A percentile compares a stretch with the other conserved stretches of the same genome.
phyloP scores from a whole-genome alignment of 176 grass and related monocot species.

The Pontederia crassipes region DNA sequence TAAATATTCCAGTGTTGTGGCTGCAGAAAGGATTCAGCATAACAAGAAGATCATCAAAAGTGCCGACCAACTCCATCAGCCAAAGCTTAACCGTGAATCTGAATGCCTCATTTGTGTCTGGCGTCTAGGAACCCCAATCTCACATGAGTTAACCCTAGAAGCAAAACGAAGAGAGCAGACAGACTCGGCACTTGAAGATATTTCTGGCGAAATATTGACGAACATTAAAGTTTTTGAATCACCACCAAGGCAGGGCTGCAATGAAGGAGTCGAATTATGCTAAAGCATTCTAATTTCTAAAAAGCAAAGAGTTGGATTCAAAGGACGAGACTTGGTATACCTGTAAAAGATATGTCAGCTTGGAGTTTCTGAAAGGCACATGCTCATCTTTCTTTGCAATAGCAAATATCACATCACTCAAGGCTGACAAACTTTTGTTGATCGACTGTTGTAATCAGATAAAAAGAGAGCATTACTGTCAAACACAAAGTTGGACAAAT shows the following conservation, averaged over 20 bases:
- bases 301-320: conserved; percentile 2
- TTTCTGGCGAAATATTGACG: conserved; percentile 79
- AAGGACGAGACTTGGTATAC: conserved; percentile 15
- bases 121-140: conserved; percentile 66
- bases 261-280: not conserved
- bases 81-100: conserved; percentile 35
- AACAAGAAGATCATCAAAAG: conserved; percentile 1
- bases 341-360: conserved; percentile 89
- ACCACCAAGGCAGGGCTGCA: conserved; percentile 85
- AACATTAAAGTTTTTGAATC: conserved; percentile 94
- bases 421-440: conserved; percentile 84
- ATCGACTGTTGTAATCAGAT: conserved; percentile 35
- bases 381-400: conserved; percentile 91
- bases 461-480: not conserved
- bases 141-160: conserved; percentile 78
- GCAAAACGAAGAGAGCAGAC: conserved; percentile 82
- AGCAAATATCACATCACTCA: conserved; percentile 85
- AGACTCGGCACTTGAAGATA: conserved; percentile 47
- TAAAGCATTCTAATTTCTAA: not conserved
- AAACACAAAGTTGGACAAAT: not conserved
- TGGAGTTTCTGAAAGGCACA: conserved; percentile 89
- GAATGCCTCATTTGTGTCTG: conserved; percentile 42
- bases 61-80: conserved; percentile 8
- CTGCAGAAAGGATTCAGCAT: conserved; percentile 1
- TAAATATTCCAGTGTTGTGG: no score